Conservation (phyloP, 2,329 filamentous ascomycete species). For the Hymenoscyphus albidus region DNA sequence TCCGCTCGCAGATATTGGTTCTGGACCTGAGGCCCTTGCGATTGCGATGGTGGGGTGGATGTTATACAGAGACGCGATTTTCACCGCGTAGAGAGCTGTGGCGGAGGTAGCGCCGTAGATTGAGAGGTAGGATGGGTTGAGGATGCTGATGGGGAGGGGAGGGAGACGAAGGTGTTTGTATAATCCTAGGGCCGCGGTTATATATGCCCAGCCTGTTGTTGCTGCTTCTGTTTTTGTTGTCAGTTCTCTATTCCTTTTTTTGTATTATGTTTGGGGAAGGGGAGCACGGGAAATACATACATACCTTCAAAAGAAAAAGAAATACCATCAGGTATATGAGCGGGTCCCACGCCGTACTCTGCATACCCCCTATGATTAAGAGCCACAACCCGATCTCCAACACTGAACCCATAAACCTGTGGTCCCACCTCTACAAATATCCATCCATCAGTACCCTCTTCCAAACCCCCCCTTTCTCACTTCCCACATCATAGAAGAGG, state of each 20-base stretch:
- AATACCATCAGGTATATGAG: conserved; percentile 37
- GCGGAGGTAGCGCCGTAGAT: conserved; percentile 51
- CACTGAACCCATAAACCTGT: conserved; percentile 42
- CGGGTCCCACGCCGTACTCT: conserved; percentile 56
- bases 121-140: conserved; percentile 30
- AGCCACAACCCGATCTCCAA: conserved; percentile 46
- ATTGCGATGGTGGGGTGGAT: conserved; percentile 57
- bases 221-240: conserved; percentile 23
- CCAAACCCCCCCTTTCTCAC: too few species aligned
- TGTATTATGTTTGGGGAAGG: too few species aligned
- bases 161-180: conserved; percentile 39
- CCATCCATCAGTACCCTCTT: conserved; percentile 14
- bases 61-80: conserved; percentile 44
- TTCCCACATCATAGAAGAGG: conserved; percentile 12
- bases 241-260: not conserved
- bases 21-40: conserved; percentile 44
- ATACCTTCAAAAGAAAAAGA: conserved; percentile 33
- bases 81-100: conserved; percentile 54
- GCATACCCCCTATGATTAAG: conserved; percentile 52
- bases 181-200: conserved; percentile 42
- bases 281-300: too few species aligned
- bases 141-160: conserved; percentile 19
- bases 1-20: conserved; percentile 41
- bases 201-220: conserved; percentile 42
- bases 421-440: conserved; percentile 47